Base-by-base conservation (phyloP, 2,329 filamentous ascomycete species). In the Fusarium sp. region DNA sequence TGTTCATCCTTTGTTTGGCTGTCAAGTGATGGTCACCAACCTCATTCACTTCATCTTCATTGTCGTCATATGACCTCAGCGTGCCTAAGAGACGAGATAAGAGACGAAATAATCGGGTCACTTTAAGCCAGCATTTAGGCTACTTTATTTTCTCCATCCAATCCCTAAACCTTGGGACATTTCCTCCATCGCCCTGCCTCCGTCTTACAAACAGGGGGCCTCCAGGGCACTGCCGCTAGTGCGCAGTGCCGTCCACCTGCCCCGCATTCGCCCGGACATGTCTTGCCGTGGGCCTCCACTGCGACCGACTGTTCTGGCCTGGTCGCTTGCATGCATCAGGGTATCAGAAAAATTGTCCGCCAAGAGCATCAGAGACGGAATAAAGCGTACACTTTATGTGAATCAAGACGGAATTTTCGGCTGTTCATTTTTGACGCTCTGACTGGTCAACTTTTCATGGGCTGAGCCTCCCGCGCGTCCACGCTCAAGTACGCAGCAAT, bases 391-490 rank as follows among this genome's bases (percentile, higher is more conserved):
- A 38, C 34, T 38, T 38, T 38, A 38, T 11, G 34, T 38, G 34
- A 38, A 38, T 38, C 34, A 38, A n/a, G 34, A 38, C 34, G 34
- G 18, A 38, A 6, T 38, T 38, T 11, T 38, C 18, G 34, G 10
- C 18, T 38, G 34, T n/a, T 38, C 18, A n/a, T 38, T 38, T 38
- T 38, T 38, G 34, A 38, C 34, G 34, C 18, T 11, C 18, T 38
- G 34, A 38, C 34, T 38, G 34, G 34, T 6, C 34, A 18, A 38
- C 6, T 38, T 38, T n/a, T 6, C 34, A 38, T 25, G 34, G 38
- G 51, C 62, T 67, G 63, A 70, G 68, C 67, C 68, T 70, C 68
- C 46, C 49, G 41, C 30, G 30, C 30, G 54, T 66, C 48, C 16
- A 16, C 32, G 22, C 27, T 29, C 27, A 47, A 52, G 24, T 20